phyloP scores from a whole-genome alignment of 2,329 filamentous ascomycete species.

The Microsporum audouinii region DNA sequence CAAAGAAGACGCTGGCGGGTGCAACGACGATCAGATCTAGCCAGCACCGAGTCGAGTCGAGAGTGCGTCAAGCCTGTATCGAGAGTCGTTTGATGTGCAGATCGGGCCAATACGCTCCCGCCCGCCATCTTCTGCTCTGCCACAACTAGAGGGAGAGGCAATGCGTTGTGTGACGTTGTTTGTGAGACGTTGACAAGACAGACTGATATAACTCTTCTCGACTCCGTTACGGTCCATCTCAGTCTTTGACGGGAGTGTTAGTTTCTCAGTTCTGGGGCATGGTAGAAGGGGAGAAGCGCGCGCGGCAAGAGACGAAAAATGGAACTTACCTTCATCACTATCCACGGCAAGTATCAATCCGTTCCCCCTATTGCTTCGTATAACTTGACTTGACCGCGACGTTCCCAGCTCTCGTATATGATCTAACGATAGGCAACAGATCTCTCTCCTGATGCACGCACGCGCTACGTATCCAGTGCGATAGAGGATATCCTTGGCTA shows the following conservation, averaged over 20 bases:
- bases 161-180: constrained; percentile 1
- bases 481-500: constrained; percentile 75
- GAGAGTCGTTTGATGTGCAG: neutral
- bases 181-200: neutral
- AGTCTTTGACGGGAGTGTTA: neutral
- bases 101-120: neutral
- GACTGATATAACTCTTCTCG: neutral
- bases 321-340: constrained; percentile 85
- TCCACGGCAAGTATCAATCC: constrained; percentile 54
- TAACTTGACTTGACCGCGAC: constrained; percentile 5
- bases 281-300: neutral
- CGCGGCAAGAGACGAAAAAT: constrained; percentile 31
- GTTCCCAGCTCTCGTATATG: constrained; percentile 8
- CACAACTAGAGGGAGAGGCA: neutral
- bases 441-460: constrained; percentile 60
- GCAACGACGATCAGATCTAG: constrained; percentile 3
- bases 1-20: neutral
- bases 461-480: constrained; percentile 74
- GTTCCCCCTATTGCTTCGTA: constrained; percentile 9
- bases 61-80: neutral
- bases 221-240: neutral
- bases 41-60: neutral
- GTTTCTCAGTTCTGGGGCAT: neutral
- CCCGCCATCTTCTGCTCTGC: neutral
- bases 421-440: constrained; percentile 39